Conservation (phyloP, 768 basidiomycete species). For the Termitomyces eurrhizus region DNA sequence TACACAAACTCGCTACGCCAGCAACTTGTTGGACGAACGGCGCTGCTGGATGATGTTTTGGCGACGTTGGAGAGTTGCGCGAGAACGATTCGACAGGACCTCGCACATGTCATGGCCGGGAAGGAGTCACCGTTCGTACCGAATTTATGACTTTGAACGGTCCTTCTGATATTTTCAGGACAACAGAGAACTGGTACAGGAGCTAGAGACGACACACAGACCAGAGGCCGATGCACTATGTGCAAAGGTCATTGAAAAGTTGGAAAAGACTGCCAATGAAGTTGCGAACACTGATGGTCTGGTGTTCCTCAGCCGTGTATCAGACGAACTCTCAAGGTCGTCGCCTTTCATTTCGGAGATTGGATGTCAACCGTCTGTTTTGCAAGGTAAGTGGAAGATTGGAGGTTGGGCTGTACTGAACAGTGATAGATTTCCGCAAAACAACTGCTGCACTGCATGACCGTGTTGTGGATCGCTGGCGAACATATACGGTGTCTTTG, state of each 20-base stretch:
- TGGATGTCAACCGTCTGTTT: conserved; percentile 34
- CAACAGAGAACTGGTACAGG: conserved; percentile 35
- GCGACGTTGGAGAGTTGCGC: conserved; percentile 58
- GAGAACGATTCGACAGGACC: conserved; percentile 53
- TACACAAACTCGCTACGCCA: conserved; percentile 59
- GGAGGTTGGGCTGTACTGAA: neutral
- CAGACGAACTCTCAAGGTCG: conserved; percentile 42
- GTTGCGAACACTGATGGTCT: conserved; percentile 28
- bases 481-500: conserved; percentile 33
- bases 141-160: neutral
- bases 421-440: conserved; percentile 45
- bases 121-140: conserved; percentile 40
- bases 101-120: conserved; percentile 39
- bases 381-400: conserved; percentile 17
- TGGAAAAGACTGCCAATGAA: conserved; percentile 33
- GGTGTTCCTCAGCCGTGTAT: conserved; percentile 47
- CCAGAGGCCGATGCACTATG: conserved; percentile 49
- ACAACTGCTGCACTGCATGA: conserved; percentile 38
- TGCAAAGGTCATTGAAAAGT: conserved; percentile 32
- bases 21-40: conserved; percentile 64
- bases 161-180: conserved; percentile 5
- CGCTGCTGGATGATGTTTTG: conserved; percentile 56
- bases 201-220: conserved; percentile 43
- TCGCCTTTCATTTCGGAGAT: conserved; percentile 41
- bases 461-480: conserved; percentile 52